Evolutionary conservation across 2,329 filamentous ascomycete genomes (phyloP), one percentile per base, ranked within the genome.

Genomic region (Fusarium lateritium): DNA sequence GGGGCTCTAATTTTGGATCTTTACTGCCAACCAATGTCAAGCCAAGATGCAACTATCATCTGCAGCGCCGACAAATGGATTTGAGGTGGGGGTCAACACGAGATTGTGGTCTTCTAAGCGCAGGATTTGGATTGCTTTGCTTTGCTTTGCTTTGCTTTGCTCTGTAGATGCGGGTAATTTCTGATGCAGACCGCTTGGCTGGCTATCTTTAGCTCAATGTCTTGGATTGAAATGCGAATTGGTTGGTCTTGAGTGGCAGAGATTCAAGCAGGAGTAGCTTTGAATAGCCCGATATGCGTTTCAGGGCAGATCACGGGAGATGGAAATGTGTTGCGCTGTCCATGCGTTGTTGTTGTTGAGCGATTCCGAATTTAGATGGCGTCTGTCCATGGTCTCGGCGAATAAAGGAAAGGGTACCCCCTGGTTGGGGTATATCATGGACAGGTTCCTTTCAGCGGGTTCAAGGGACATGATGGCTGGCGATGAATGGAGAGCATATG

Each of bases 21-120:
- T 42, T 22, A 42, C 34, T 34, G 36, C 56, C 50, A 47, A 39
- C 22, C 64, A 44, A 22, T 45, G n/a, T 38, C 38, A 56, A 59
- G 53, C 56, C 43, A 45, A 62, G 57, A 59, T 67, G 62, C 55
- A 33, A 56, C 62, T 63, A 63, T 67, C 66, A 70, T 62, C 57
- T 38, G 53, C 53, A 50, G 49, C 52, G 34, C 51, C 53, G 54
- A 53, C 59, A 59, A 69, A 67, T 63, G 67, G 38, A 67, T 63
- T 43, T 22, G 26, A 49, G 28, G 42, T 55, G 47, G 57, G 38
- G 53, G 28, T 55, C 22, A 28, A 50, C 52, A 56, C 53, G 62
- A 67, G 36, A 28, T 54, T 64, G 40, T 26, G 10, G 11, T 54
- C 21, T 26, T 52, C 14, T 45, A 22, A 22, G 49, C 22, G 26